Evolutionary conservation across 1,284 basidiomycete species (phyloP), one percentile per base, ranked within the genome.

Genomic region (Schizophyllum commune): DNA sequence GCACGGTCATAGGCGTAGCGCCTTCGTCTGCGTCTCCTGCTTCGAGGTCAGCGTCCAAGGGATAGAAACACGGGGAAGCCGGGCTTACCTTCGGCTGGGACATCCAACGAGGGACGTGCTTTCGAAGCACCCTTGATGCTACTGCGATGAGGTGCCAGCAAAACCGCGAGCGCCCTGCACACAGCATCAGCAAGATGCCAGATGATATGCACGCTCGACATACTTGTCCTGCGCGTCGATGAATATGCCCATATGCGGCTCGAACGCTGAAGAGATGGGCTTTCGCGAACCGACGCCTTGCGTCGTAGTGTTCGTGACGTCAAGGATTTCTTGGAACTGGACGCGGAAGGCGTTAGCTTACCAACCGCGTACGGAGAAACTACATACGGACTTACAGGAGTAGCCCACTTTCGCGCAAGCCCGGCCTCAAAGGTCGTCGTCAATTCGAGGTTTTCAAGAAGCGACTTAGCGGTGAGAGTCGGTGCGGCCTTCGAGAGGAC

Each of bases 171-270:
- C 5, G 86, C 83, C 70, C 92, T 94, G 20, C 13, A 15, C 32
- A 15, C 9, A 20, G 55, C 19, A 59, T 55, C 17, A 54, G n/a
- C 19, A 61, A 34, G 51, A 47, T 60, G 39, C 51, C 7, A 15
- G 11, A 59, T 13, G 19, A 19, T 55, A 22, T 52, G 19, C 59
- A 3, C 34, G 5, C 61, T 5, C 17, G 17, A 47, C 82, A 54
- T 64, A 91, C 94, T 89, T 92, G 79, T 98, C 94, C 73, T 99
- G 97, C 13, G 96, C 95, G 65, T 98, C 94, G 59, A 98, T 90
- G 70, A 96, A 99, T 53, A 99, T 84, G 51, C 85, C 82, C 77
- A 98, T 93, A 71, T 98, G 92, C 0, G 91, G 83, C 64, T 97
- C 94, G 70, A 98, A 99, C 8, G 92, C 88, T 22, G 89, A 83